phyloP scores from a whole-genome alignment of 2,329 filamentous ascomycete genomes.

The Ilyonectria robusta region DNA sequence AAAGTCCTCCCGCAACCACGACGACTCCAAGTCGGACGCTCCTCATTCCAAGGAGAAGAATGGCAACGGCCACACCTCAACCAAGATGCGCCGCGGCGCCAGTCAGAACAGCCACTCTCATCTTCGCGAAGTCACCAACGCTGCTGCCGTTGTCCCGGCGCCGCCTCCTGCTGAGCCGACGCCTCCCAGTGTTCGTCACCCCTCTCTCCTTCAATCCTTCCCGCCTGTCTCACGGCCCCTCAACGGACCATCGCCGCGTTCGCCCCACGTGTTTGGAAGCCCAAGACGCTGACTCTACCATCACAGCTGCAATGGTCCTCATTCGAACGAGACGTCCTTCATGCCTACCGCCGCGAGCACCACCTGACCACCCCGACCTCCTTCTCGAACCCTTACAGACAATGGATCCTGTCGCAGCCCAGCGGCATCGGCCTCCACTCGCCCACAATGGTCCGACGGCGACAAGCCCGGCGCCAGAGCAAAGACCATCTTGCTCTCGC shows the following conservation, averaged over 20 bases:
- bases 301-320: slow-evolving; percentile 75
- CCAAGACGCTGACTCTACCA: slow-evolving; percentile 33
- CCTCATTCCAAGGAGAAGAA: slow-evolving; percentile 62
- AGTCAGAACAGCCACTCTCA: slow-evolving; percentile 65
- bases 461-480: slow-evolving; percentile 75
- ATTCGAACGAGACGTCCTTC: slow-evolving; percentile 77
- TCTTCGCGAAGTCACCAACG: slow-evolving; percentile 61
- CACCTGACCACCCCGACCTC: slow-evolving; percentile 78
- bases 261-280: not conserved
- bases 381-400: slow-evolving; percentile 75
- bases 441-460: slow-evolving; percentile 80
- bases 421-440: slow-evolving; percentile 78
- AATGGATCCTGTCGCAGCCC: slow-evolving; percentile 72
- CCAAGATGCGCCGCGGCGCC: slow-evolving; percentile 70
- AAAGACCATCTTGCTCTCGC: slow-evolving; percentile 80
- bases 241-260: not conserved
- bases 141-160: slow-evolving; percentile 52
- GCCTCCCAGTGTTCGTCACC: slow-evolving; percentile 53
- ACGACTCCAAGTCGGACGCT: slow-evolving; percentile 62
- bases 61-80: slow-evolving; percentile 59
- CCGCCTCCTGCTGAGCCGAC: slow-evolving; percentile 48
- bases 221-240: slow-evolving; percentile 5
- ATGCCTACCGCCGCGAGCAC: slow-evolving; percentile 82
- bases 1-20: slow-evolving; percentile 62
- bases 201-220: slow-evolving; percentile 25